phyloP scores from a whole-genome alignment of 257 asterid genomes.

The Perilla frutescens region DNA sequence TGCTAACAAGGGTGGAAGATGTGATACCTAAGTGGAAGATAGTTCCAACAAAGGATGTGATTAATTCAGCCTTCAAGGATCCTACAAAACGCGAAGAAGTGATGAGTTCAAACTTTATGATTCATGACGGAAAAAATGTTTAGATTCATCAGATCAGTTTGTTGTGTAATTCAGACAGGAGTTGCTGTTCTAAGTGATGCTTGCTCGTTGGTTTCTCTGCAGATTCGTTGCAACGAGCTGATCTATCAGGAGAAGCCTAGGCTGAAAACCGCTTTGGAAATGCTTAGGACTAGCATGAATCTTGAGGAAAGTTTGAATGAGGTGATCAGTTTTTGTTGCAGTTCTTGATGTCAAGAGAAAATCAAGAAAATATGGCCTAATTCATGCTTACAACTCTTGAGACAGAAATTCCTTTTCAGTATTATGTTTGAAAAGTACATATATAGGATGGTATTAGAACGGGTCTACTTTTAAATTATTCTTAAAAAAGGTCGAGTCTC shows the following conservation, averaged over 20 bases:
- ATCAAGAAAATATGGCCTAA: background rate
- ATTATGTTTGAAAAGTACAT: too few relatives aligned
- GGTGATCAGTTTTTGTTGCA: conserved; percentile 44
- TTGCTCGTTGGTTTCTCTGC: conserved; percentile 20
- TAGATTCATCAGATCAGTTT: background rate
- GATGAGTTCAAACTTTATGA: conserved; percentile 22
- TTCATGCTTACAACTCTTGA: too few relatives aligned
- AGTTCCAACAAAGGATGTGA: conserved; percentile 85
- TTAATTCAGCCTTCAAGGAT: conserved; percentile 88
- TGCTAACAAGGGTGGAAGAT: conserved; percentile 75
- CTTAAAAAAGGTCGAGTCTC: too few relatives aligned
- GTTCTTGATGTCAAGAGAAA: too few relatives aligned
- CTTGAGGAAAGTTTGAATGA: conserved; percentile 83
- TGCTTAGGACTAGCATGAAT: conserved; percentile 94
- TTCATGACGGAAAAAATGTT: background rate
- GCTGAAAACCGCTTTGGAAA: conserved; percentile 88
- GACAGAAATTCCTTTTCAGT: too few relatives aligned
- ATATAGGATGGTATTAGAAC: too few relatives aligned
- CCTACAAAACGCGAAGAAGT: conserved; percentile 82
- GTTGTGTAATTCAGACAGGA: background rate
- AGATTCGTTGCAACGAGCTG: conserved; percentile 80
- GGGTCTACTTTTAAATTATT: too few relatives aligned
- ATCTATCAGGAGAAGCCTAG: conserved; percentile 90
- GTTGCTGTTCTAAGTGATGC: background rate
- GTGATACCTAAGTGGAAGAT: conserved; percentile 94